These are phyloP conservation scores for Plectosphaerella plurivora DNA, from an alignment of 2,329 filamentous ascomycete species.

Conservation along the genomic window DNA sequence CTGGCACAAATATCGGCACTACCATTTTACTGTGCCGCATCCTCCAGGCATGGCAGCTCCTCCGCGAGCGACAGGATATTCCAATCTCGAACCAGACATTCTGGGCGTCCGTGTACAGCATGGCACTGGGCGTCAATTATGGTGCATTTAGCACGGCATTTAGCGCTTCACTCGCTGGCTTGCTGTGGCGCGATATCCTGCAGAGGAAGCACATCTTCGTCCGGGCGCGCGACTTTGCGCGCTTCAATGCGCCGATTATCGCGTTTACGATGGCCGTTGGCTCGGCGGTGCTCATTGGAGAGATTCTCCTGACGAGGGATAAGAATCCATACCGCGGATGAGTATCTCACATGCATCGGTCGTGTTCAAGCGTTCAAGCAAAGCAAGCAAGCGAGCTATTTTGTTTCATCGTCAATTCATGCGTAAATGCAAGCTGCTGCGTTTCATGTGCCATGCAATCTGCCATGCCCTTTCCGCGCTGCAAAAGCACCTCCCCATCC, in stretches of 20 bases:
- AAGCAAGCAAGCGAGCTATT: too few relatives aligned
- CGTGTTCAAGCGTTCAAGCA: too few relatives aligned
- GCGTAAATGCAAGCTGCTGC: too few relatives aligned
- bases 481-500: background rate
- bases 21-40: conserved; percentile 69
- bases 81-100: conserved; percentile 61
- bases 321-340: conserved; percentile 27
- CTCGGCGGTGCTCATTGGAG: conserved; percentile 54
- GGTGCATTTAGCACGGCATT: conserved; percentile 71
- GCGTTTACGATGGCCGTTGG: conserved; percentile 63
- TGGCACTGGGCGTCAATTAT: conserved; percentile 72
- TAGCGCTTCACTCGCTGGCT: conserved; percentile 65
- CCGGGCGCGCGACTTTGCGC: conserved; percentile 58
- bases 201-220: conserved; percentile 64
- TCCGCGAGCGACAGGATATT: conserved; percentile 41
- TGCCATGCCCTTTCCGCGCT: too few relatives aligned
- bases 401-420: too few relatives aligned
- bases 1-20: conserved; percentile 73
- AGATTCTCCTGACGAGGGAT: conserved; percentile 56
- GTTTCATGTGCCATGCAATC: too few relatives aligned
- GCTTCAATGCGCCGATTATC: conserved; percentile 68
- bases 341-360: background rate
- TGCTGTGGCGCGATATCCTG: conserved; percentile 70
- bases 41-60: conserved; percentile 63
- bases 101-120: conserved; percentile 70